Percentiles rank a stretch among this genome's conserved stretches.
These are phyloP conservation scores for Nicotiana attenuata DNA, from an alignment of 257 asterid genomes.

Conservation along the genomic window DNA sequence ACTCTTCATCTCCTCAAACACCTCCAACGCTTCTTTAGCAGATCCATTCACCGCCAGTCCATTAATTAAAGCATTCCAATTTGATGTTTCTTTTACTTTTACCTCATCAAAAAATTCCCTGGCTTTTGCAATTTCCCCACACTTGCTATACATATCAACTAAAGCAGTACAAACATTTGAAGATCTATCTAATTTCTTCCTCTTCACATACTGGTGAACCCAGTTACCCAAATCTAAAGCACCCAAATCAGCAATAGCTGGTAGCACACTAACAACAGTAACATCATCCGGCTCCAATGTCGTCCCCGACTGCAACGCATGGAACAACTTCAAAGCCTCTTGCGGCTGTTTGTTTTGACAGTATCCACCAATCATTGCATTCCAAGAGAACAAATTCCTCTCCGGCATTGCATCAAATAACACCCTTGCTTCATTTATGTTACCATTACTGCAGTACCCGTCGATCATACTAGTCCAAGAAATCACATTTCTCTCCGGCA, in stretches of 20 bases:
- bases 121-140: conserved; percentile 71
- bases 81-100: conserved; percentile 44
- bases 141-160: conserved; percentile 86
- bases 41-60: conserved; percentile 86
- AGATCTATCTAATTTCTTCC: conserved; percentile 54
- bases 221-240: conserved; percentile 79
- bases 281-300: conserved; percentile 62
- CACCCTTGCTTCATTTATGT: conserved; percentile 49
- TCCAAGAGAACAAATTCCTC: conserved; percentile 84
- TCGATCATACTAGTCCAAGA: conserved; percentile 91
- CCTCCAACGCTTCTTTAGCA: conserved; percentile 65
- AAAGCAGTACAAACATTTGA: conserved; percentile 77
- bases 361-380: conserved; percentile 86
- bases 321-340: conserved; percentile 63
- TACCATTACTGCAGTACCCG: conserved; percentile 64
- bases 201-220: conserved; percentile 54
- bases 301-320: conserved; percentile 40
- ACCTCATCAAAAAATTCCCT: conserved; percentile 46
- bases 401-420: conserved; percentile 66
- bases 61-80: conserved; percentile 89
- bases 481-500: conserved; percentile 71
- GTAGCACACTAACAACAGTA: conserved; percentile 71
- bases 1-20: conserved; percentile 51
- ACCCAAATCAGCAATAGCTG: conserved; percentile 87
- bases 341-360: conserved; percentile 60